Evolutionary conservation across 495 filamentous ascomycete species (phyloP).

Genomic region (Lasiosphaeriaceae sp.): DNA sequence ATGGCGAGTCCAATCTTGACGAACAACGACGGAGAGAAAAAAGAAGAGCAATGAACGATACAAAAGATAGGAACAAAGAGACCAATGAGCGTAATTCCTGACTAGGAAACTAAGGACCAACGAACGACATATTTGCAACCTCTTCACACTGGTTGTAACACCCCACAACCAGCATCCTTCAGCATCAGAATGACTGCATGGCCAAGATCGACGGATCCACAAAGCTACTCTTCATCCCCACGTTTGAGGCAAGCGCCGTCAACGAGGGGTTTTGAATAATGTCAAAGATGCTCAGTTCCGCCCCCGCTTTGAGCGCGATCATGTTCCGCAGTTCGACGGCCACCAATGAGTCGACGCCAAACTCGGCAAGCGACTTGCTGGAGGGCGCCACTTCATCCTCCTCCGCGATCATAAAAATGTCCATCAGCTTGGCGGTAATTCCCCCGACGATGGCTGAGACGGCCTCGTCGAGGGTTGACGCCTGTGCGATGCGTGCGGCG

Average conservation of each 20-base stretch:
- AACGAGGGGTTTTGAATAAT: conserved; percentile 38
- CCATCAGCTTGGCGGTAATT: conserved; percentile 27
- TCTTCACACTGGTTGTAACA: too few species aligned
- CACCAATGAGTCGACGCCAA: conserved; percentile 46
- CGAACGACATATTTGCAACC: too few species aligned
- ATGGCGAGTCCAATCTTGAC: too few species aligned
- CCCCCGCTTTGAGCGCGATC: conserved; percentile 29
- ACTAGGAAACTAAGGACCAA: too few species aligned
- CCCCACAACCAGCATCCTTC: too few species aligned
- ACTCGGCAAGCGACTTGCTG: conserved; percentile 27
- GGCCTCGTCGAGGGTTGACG: conserved; percentile 14
- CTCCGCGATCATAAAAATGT: conserved; percentile 32
- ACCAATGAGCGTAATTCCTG: too few species aligned
- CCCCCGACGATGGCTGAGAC: background rate
- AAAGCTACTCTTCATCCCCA: conserved; percentile 19
- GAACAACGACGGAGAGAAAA: too few species aligned
- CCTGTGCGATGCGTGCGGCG: background rate
- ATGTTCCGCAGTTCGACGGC: conserved; percentile 47
- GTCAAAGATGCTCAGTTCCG: conserved; percentile 39
- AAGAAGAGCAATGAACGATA: too few species aligned
- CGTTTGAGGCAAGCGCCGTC: conserved; percentile 18
- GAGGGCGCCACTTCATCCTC: conserved; percentile 27
- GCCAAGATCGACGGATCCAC: background rate
- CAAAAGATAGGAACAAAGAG: background rate
- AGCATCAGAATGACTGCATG: background rate